Evolutionary conservation across 2,329 filamentous ascomycete genomes (phyloP), one percentile per base, ranked within the genome.

Genomic region (Colletotrichum sojae): DNA sequence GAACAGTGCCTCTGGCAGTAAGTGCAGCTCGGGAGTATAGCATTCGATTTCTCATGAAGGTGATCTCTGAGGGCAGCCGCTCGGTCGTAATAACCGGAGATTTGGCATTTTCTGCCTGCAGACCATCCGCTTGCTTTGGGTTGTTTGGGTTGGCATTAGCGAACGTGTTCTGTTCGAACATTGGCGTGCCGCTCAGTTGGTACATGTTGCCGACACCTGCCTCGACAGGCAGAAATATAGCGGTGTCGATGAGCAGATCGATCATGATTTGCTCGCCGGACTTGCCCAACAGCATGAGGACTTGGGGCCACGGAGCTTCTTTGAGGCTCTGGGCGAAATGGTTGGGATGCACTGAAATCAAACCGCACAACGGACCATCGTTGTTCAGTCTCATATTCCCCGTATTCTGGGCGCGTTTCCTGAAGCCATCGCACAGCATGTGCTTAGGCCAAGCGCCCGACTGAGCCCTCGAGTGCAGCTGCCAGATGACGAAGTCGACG

Each of bases 391-490:
- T 1, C 65, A 40, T 25, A 18, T 63, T 68, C 13, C 77, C 72
- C 6, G 76, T 75, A 6, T 71, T 74, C 27, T 78, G 80, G 39
- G 73, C 76, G 73, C 73, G 27, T 81, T 77, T 88, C 74, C 91
- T 89, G 74, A 91, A 97, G 25, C 95, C 95, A 83, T 97, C 91
- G 73, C 94, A 95, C 5, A 99, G 86, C 5, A 97, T 75, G 80
- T 98, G 93, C 58, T 88, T 87, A 2, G 92, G 91, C 75, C 86
- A 88, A 57, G 71, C 83, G 78, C 67, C 79, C 80, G 31, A 78
- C 75, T 77, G 39, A 84, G 81, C 16, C 73, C 87, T 85, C 13
- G 87, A 88, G 78, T 97, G 97, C 2, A 97, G 83, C 10, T 88
- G 85, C 89, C 92, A 94, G 49, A 98, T 89, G 31, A 88, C 87